Evolutionary conservation across 2,329 filamentous ascomycete genomes (phyloP).

Genomic region (Aspergillus thermomutatus): DNA sequence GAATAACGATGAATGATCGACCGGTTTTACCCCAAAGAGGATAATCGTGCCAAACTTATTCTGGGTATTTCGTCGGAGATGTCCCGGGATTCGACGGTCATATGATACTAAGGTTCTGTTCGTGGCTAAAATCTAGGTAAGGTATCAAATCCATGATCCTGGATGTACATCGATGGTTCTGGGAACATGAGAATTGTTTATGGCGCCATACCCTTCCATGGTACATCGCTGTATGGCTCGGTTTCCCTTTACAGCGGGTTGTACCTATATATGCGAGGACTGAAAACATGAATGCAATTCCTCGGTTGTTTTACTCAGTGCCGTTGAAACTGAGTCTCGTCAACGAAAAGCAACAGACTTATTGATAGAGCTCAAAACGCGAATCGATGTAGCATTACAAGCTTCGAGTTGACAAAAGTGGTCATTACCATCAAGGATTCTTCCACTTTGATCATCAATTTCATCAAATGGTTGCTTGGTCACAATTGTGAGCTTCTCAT

Average conservation of each 20-base stretch:
- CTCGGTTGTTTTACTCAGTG: not conserved
- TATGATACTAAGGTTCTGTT: conserved; percentile 1
- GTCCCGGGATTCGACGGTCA: conserved; percentile 2
- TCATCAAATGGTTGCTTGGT: too few species aligned
- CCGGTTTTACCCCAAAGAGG: conserved; percentile 3
- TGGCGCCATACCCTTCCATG: not conserved
- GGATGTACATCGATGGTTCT: not conserved
- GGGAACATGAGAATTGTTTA: not conserved
- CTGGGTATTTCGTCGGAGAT: not conserved
- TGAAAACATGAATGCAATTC: not conserved
- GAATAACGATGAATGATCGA: not conserved
- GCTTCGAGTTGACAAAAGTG: too few species aligned
- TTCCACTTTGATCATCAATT: too few species aligned
- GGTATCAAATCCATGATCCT: not conserved
- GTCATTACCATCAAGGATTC: too few species aligned
- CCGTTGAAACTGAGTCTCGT: not conserved
- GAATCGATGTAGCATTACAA: not conserved
- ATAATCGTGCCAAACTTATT: not conserved
- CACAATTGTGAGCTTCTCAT: too few species aligned
- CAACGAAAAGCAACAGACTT: not conserved
- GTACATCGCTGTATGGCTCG: not conserved
- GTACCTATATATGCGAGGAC: too few species aligned
- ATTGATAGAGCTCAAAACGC: not conserved
- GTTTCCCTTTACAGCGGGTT: too few species aligned
- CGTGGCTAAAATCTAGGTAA: not conserved